A percentile compares a stretch with the other conserved stretches of the same genome.
phyloP scores from a whole-genome alignment of 1,284 basidiomycete species.

The Caloboletus firmus region DNA sequence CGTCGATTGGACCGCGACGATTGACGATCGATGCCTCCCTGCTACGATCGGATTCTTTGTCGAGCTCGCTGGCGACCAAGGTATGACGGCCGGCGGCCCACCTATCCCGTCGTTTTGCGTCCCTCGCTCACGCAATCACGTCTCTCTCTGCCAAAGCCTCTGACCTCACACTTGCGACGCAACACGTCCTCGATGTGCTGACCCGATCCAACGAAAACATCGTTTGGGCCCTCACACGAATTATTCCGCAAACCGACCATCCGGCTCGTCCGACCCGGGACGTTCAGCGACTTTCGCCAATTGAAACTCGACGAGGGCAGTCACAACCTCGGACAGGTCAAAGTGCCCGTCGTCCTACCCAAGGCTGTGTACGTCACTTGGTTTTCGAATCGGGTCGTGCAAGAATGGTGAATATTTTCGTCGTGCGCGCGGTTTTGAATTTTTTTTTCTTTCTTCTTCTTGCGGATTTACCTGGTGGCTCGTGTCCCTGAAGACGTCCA shows the following conservation, averaged over 20 bases:
- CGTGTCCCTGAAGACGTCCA: not conserved
- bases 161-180: not conserved
- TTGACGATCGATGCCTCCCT: conserved; percentile 16
- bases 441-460: not conserved
- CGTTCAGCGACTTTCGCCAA: conserved; percentile 23
- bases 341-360: conserved; percentile 18
- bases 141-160: not conserved
- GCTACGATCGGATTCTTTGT: conserved; percentile 21
- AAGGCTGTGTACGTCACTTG: conserved; percentile 4
- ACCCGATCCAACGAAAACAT: conserved; percentile 4
- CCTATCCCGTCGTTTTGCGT: not conserved
- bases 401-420: conserved; percentile 8
- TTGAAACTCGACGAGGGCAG: conserved; percentile 19
- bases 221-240: not conserved
- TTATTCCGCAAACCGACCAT: conserved; percentile 13
- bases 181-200: conserved; percentile 8
- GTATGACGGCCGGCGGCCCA: conserved; percentile 1
- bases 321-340: conserved; percentile 16
- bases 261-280: conserved; percentile 15
- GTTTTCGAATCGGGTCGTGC: conserved; percentile 13
- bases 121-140: not conserved
- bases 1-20: conserved; percentile 22
- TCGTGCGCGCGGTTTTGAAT: not conserved
- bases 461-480: not conserved
- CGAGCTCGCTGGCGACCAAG: conserved; percentile 12